Conservation (phyloP, 768 basidiomycete species). For the Boletus reticuloceps region DNA sequence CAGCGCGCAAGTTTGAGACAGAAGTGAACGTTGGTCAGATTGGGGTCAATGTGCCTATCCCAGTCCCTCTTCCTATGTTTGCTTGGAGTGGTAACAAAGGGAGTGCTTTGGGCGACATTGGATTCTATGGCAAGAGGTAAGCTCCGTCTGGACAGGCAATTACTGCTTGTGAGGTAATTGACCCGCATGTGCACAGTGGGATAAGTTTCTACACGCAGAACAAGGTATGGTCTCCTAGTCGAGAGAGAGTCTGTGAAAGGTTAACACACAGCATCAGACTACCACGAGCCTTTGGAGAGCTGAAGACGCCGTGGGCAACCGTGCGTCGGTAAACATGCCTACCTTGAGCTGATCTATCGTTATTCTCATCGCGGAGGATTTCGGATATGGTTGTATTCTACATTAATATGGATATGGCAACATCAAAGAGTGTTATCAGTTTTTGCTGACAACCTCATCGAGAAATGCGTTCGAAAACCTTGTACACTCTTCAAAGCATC, state of each 20-base stretch:
- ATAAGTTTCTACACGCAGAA: slow-evolving; percentile 96
- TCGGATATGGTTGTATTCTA: slow-evolving; percentile 6
- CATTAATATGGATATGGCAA: neutral
- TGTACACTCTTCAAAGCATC: slow-evolving; percentile 74
- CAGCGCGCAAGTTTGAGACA: slow-evolving; percentile 89
- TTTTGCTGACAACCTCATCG: slow-evolving; percentile 51
- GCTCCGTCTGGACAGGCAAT: slow-evolving; percentile 5
- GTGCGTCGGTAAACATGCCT: slow-evolving; percentile 86
- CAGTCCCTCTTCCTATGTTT: slow-evolving; percentile 94
- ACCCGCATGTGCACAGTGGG: slow-evolving; percentile 45
- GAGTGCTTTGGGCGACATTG: slow-evolving; percentile 80
- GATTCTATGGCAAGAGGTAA: slow-evolving; percentile 88
- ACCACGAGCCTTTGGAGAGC: slow-evolving; percentile 91
- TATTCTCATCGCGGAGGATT: neutral
- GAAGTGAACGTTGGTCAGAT: slow-evolving; percentile 89
- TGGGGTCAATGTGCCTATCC: slow-evolving; percentile 90
- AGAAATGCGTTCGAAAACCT: slow-evolving; percentile 76
- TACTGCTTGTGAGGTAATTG: neutral
- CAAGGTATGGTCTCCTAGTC: slow-evolving; percentile 51
- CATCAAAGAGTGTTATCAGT: slow-evolving; percentile 2
- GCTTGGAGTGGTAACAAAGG: slow-evolving; percentile 95
- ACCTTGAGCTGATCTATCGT: slow-evolving; percentile 47
- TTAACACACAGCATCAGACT: slow-evolving; percentile 50
- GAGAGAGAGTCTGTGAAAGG: neutral
- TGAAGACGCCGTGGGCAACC: slow-evolving; percentile 76